A percentile compares a stretch with the other conserved stretches of the same genome.
Evolutionary conservation across 805 yeast genomes (phyloP).

Genomic region (Lachancea sp.): DNA sequence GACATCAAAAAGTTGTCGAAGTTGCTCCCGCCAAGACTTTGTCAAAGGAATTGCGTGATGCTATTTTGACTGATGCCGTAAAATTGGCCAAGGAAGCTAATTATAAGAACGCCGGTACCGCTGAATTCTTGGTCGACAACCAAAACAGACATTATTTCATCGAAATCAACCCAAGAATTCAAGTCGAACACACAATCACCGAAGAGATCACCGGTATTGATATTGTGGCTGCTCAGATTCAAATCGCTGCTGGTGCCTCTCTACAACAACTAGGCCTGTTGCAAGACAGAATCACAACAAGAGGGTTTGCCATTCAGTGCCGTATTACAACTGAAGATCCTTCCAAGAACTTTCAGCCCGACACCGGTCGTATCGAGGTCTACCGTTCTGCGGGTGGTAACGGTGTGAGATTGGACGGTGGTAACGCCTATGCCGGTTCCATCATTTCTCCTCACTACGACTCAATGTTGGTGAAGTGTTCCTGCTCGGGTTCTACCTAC

Average conservation of each 20-base stretch:
- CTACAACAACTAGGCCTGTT: conserved; percentile 83
- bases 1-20: conserved; percentile 98
- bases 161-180: conserved; percentile 97
- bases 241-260: conserved; percentile 97
- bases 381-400: conserved; percentile 99
- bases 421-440: conserved; percentile 96
- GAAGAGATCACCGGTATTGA: conserved; percentile 99
- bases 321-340: conserved; percentile 99
- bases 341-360: conserved; percentile 93
- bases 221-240: conserved; percentile 96
- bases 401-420: conserved; percentile 98
- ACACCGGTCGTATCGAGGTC: conserved; percentile 96
- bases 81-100: conserved; percentile 81
- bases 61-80: conserved; percentile 91
- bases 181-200: conserved; percentile 97
- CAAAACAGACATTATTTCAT: conserved; percentile 95
- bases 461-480: conserved; percentile 95
- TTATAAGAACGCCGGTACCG: conserved; percentile 97
- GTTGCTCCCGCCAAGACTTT: conserved; percentile 95
- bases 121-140: conserved; percentile 89
- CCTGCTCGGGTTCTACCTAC: conserved; percentile 93
- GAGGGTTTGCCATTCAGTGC: conserved; percentile 98
- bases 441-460: conserved; percentile 96
- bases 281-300: conserved; percentile 89
- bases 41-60: conserved; percentile 77